Base-by-base conservation (phyloP, 2,329 filamentous ascomycete genomes). In the Passalora sequoiae region DNA sequence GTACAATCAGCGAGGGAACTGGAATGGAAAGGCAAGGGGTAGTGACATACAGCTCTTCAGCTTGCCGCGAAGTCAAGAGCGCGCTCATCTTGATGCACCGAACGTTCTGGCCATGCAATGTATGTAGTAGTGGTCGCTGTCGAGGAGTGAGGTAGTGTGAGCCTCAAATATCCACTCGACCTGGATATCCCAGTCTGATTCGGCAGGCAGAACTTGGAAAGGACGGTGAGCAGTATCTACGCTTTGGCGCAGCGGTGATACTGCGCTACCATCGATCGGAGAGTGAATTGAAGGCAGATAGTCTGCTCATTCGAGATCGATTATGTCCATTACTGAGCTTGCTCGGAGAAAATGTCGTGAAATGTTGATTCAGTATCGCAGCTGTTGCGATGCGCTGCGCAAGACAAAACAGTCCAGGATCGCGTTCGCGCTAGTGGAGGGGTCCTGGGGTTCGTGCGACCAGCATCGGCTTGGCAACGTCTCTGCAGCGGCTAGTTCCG, bases 41-140 rank as follows among this genome's bases (percentile, higher is more conserved):
- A 50, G 76, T n/a, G n/a, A n/a, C 84, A 68, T 76, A 91, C 86
- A 92, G 81, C 76, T 92, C 87, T 70, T 92, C 87, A 53, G 86
- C 86, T 73, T 94, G 88, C 63, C 84, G 80, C 60, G 76, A 72
- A 49, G 86, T 88, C 69, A 92, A 72, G 66, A 87, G 76, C 62
- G 80, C 78, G 72, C 78, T 83, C 85, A 89, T 89, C 54, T 61
- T 67, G 69, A 54, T 50, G 22, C 22, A 10, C 16, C 15, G 32
- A 17, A 32, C 25, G 31, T 22, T 19, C 24, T 24, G 30, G 40
- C 49, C 49, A 52, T 49, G 31, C 46, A 47, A 43, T 38, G 27
- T 20, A 37, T 12, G 12, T 7, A 27, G 24, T 27, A 6, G 24
- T 7, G 12, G 24, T 27, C 24, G 24, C 24, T 27, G n/a, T 27